Evolutionary conservation across 1,284 basidiomycete genomes (phyloP), one percentile per base, ranked within the genome.

Genomic region (Sporisorium scitamineum): DNA sequence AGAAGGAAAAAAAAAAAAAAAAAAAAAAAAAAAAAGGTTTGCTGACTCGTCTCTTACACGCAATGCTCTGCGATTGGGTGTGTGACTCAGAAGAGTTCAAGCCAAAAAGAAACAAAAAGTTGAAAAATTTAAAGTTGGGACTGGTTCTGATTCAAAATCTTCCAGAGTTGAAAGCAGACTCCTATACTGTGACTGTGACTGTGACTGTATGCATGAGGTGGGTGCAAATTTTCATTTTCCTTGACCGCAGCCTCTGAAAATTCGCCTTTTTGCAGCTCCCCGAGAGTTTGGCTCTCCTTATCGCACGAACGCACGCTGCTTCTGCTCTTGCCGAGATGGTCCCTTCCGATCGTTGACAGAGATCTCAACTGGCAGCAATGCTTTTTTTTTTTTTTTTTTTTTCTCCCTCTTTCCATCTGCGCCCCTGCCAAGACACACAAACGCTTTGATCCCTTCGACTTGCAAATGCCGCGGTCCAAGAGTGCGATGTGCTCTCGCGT

Each of bases 1-100:
- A 3, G 6, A 29, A 5, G 4, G 16, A 29, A 14, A 42, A 7
- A n/a, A 39, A 42, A 34, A 39, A 27, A 14, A 44, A 58, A 45
- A 58, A 58, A 56, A 63, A 63, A 63, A 42, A 7, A 55, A 32
- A n/a, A 1, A 27, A 31, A 20, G 55, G 31, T 9, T 26, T 16
- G 14, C 45, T 57, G 55, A 57, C 48, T 57, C 45, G 55, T 47
- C 14, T 18, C 22, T 39, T 32, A 9, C 31, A 39, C 32, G 18
- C 32, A 27, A n/a, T n/a, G n/a, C 29, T 51, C n/a, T 22, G n/a
- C 20, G 11, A 11, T 8, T 34, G 3, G n/a, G 14, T 24, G 50
- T 16, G 51, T 53, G 51, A 53, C 51, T 53, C 51, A 24, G 51
- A 53, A 39, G 34, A 53, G n/a, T 8, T 48, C 13, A 14, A 39